Conservation (phyloP, 176 grass and related monocot genomes). For the Zizania latifolia region DNA sequence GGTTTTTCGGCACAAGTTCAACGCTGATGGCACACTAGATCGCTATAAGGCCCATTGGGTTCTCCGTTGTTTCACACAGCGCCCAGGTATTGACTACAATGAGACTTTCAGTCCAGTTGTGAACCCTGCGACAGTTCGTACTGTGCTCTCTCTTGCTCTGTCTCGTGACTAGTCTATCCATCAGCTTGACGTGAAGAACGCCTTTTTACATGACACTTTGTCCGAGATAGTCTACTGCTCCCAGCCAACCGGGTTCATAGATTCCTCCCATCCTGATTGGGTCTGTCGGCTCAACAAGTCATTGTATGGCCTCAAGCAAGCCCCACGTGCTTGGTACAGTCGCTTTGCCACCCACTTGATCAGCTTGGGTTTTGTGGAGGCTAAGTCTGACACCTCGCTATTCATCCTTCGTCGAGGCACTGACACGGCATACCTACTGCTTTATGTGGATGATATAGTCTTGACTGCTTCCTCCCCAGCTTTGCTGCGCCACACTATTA, state of each 20-base stretch:
- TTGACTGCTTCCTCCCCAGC: background rate
- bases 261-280: no score
- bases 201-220: no score
- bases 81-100: background rate
- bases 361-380: background rate
- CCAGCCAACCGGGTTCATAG: no score
- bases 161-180: background rate
- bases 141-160: background rate
- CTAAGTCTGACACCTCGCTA: background rate
- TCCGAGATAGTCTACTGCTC: no score
- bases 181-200: background rate
- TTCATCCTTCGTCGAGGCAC: background rate
- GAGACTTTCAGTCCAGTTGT: background rate
- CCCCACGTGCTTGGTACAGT: background rate
- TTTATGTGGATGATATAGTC: background rate
- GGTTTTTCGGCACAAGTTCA: no score
- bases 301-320: no score
- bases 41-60: no score
- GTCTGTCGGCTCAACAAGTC: no score
- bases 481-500: background rate
- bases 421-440: background rate
- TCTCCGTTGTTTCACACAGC: no score
- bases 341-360: background rate
- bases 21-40: no score
- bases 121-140: background rate